Evolutionary conservation across 2,329 filamentous ascomycete genomes (phyloP).

Genomic region (Xylariaceae sp.): DNA sequence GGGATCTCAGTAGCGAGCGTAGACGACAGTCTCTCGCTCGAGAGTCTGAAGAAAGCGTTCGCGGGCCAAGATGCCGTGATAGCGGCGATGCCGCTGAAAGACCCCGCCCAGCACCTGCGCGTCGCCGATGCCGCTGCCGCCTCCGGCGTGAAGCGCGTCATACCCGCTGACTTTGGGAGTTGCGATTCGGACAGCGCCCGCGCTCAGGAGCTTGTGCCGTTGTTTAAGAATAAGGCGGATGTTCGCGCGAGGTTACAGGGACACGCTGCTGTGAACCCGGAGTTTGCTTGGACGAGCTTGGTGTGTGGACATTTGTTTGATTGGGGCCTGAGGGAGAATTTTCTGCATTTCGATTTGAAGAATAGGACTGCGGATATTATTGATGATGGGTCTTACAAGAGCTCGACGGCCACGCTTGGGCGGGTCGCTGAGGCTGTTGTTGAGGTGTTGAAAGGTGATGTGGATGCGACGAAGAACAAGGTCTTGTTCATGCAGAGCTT

Average conservation of each 20-base stretch:
- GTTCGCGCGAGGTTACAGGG: constrained; percentile 31
- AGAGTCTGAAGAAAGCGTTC: constrained; percentile 30
- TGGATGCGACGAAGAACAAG: constrained; percentile 29
- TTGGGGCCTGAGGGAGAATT: constrained; percentile 35
- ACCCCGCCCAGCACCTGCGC: constrained; percentile 30
- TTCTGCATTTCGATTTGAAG: constrained; percentile 34
- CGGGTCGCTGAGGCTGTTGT: constrained; percentile 34
- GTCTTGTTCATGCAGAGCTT: constrained; percentile 40
- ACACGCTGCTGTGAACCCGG: constrained; percentile 19
- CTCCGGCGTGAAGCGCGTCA: constrained; percentile 34
- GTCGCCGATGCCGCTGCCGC: constrained; percentile 35
- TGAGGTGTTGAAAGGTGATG: constrained; percentile 24
- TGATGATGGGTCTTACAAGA: constrained; percentile 29
- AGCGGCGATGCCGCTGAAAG: constrained; percentile 30
- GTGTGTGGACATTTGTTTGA: constrained; percentile 41
- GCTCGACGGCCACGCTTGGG: constrained; percentile 34
- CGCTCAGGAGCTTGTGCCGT: constrained; percentile 33
- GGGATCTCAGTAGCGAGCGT: constrained; percentile 21
- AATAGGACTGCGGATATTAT: constrained; percentile 31
- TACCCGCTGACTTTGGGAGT: constrained; percentile 41
- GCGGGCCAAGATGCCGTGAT: constrained; percentile 36
- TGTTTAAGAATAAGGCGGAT: constrained; percentile 33
- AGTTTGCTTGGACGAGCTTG: constrained; percentile 37
- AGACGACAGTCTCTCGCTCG: constrained; percentile 29
- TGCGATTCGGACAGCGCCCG: constrained; percentile 33